Conservation (phyloP, 164 flowering plant genomes). For the Kingdonia uniflora region DNA sequence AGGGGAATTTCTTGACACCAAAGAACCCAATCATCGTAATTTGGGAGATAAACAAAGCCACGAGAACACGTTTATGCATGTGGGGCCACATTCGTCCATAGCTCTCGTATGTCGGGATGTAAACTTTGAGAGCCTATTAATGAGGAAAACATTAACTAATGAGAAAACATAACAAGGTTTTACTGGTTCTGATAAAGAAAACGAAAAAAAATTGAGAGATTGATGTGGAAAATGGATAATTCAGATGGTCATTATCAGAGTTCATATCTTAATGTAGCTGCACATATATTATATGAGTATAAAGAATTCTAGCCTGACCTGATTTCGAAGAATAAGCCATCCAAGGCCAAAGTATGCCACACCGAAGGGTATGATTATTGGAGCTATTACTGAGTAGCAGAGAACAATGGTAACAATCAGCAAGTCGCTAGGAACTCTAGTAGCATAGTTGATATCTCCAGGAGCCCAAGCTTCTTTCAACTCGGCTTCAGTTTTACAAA, state of each 20-base stretch:
- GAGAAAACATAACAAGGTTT: neutral
- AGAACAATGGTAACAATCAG: slow-evolving; percentile 63
- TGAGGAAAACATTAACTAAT: neutral
- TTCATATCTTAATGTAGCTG: too few species aligned
- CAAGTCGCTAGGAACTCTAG: slow-evolving; percentile 77
- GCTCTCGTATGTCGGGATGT: slow-evolving; percentile 83
- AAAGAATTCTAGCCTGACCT: slow-evolving; percentile 28
- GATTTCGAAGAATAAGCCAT: slow-evolving; percentile 88
- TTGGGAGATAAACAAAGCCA: slow-evolving; percentile 63
- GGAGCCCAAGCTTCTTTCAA: slow-evolving; percentile 86
- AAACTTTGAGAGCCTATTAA: slow-evolving; percentile 78
- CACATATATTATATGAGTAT: too few species aligned
- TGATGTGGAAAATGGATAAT: too few species aligned
- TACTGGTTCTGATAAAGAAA: neutral
- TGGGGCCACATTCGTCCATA: slow-evolving; percentile 98
- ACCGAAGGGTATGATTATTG: slow-evolving; percentile 79
- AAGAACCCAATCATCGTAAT: slow-evolving; percentile 74
- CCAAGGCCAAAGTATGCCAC: slow-evolving; percentile 75
- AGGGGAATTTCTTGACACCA: slow-evolving; percentile 35
- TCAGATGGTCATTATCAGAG: too few species aligned
- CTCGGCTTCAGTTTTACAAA: slow-evolving; percentile 88
- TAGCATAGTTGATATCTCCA: slow-evolving; percentile 59
- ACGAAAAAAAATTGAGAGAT: too few species aligned
- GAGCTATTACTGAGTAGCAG: slow-evolving; percentile 89
- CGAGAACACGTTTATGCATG: slow-evolving; percentile 53